Percentiles rank a stretch among this genome's conserved stretches.
These are phyloP conservation scores for Boletus rubroflammeus DNA, from an alignment of 768 basidiomycete species.

Conservation along the genomic window DNA sequence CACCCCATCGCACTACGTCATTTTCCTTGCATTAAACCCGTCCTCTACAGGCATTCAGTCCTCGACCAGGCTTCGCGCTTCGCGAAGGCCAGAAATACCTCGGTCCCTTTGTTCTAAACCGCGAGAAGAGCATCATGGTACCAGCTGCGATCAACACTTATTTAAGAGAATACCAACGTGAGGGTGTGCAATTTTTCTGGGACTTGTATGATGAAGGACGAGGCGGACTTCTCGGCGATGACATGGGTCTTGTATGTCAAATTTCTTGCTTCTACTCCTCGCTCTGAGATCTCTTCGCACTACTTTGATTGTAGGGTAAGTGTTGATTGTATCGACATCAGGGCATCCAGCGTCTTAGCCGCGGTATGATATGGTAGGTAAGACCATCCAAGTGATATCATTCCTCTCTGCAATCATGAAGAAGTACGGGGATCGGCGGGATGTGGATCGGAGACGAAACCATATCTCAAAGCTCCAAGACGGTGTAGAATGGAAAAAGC, in stretches of 20 bases:
- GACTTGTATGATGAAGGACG: conserved; percentile 58
- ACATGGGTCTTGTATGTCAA: conserved; percentile 76
- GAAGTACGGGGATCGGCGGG: conserved; percentile 63
- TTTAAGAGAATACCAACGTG: conserved; percentile 87
- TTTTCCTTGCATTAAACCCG: background rate
- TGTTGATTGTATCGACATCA: background rate
- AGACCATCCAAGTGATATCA: conserved; percentile 92
- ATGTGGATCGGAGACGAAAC: conserved; percentile 61
- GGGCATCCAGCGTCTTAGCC: background rate
- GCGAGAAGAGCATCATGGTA: conserved; percentile 44
- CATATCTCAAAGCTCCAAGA: conserved; percentile 70
- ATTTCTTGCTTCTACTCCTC: background rate
- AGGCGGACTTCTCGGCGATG: conserved; percentile 89
- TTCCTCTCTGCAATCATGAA: conserved; percentile 91
- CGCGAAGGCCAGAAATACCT: conserved; percentile 38
- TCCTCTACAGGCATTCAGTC: conserved; percentile 35
- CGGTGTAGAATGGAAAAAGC: conserved; percentile 46
- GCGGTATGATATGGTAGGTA: conserved; percentile 45
- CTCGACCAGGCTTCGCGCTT: conserved; percentile 56
- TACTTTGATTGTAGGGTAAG: conserved; percentile 24
- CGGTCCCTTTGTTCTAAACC: conserved; percentile 52
- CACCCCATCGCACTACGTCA: background rate
- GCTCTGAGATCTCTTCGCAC: background rate
- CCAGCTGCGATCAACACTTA: conserved; percentile 77
- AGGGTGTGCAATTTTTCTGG: conserved; percentile 83